These are phyloP conservation scores for Coniferiporia sulphurascens DNA, from an alignment of 1,284 basidiomycete genomes.

Conservation along the genomic window DNA sequence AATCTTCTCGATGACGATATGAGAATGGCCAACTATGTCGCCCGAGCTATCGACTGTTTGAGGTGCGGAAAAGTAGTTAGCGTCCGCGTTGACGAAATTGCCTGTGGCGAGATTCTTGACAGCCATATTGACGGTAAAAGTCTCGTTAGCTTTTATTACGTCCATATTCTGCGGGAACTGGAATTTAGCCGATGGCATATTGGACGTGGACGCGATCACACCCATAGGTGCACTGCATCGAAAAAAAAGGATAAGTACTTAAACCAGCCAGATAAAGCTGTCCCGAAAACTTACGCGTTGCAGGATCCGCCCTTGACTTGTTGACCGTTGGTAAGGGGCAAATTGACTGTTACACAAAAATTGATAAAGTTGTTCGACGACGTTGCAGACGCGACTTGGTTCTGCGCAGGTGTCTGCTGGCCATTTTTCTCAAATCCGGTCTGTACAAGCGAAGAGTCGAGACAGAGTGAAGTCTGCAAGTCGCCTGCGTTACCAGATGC, in stretches of 20 bases:
- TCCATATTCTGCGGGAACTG: conserved; percentile 42
- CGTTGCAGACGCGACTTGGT: conserved; percentile 43
- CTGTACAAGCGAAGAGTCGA: conserved; percentile 43
- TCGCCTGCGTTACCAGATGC: conserved; percentile 19
- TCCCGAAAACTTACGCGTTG: conserved; percentile 35
- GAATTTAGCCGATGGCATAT: conserved; percentile 56
- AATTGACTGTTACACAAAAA: conserved; percentile 35
- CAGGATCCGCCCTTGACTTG: conserved; percentile 51
- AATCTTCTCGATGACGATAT: conserved; percentile 51
- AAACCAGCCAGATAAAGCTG: neutral
- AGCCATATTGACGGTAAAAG: conserved; percentile 46
- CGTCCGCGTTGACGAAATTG: conserved; percentile 48
- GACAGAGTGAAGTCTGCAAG: conserved; percentile 30
- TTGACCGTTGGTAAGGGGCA: conserved; percentile 40
- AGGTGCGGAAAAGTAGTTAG: conserved; percentile 47
- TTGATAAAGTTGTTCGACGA: conserved; percentile 53
- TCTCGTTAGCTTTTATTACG: conserved; percentile 39
- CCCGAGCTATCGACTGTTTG: conserved; percentile 37
- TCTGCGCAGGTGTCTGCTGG: conserved; percentile 31
- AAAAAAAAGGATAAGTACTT: neutral
- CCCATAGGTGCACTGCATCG: conserved; percentile 41
- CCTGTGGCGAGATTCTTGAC: conserved; percentile 44
- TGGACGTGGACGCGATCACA: conserved; percentile 39
- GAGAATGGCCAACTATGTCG: conserved; percentile 50
- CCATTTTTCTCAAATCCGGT: conserved; percentile 43